These are phyloP conservation scores for Piromyces finnis DNA, from an alignment of 192 early-diverging fungal genomes.

Conservation along the genomic window DNA sequence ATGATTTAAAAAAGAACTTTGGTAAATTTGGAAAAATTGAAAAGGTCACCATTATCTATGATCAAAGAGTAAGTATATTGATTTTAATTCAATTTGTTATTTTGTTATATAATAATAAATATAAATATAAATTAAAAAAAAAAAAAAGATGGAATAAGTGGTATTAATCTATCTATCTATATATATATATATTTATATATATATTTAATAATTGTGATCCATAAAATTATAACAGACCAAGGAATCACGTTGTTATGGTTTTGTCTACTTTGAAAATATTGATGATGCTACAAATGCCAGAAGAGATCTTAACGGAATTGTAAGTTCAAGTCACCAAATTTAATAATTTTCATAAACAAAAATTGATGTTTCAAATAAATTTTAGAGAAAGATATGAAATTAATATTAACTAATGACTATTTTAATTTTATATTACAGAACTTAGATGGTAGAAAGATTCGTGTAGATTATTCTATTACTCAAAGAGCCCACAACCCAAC, in stretches of 20 bases:
- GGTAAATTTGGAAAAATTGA: conserved; percentile 32
- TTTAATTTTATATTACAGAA: too few species aligned
- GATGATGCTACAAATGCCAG: conserved; percentile 31
- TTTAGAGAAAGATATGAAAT: too few species aligned
- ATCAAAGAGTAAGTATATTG: conserved; percentile 12
- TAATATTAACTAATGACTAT: too few species aligned
- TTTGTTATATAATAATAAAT: too few species aligned
- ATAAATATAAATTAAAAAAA: too few species aligned
- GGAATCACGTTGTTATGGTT: conserved; percentile 50
- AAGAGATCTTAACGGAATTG: conserved; percentile 35
- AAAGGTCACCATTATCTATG: conserved; percentile 39
- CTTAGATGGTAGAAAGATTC: conserved; percentile 34
- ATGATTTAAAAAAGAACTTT: conserved; percentile 39
- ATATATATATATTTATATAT: neutral
- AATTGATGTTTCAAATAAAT: too few species aligned
- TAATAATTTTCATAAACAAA: neutral
- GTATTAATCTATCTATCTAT: neutral
- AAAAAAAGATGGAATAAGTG: too few species aligned
- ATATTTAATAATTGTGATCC: too few species aligned
- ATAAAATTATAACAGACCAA: too few species aligned
- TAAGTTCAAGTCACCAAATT: conserved; percentile 10
- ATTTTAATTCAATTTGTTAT: neutral
- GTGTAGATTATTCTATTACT: conserved; percentile 42
- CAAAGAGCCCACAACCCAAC: conserved; percentile 42
- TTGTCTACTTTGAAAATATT: conserved; percentile 29